phyloP scores from a whole-genome alignment of 257 asterid species.

The Ophiorrhiza pumila region DNA sequence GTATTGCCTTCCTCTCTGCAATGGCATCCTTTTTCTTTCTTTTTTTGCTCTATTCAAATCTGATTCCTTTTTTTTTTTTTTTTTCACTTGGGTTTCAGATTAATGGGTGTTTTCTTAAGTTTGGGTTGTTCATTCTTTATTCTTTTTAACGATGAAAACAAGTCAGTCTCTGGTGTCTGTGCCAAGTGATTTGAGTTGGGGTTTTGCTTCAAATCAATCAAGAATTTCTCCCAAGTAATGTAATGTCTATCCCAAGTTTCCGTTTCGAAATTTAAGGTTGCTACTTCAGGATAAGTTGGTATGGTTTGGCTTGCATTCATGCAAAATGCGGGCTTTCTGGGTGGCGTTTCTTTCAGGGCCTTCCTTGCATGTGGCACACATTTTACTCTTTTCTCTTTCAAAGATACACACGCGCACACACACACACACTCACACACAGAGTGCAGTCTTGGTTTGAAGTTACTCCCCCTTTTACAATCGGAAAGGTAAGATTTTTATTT shows the following conservation, averaged over 20 bases:
- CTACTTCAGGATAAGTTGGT: not conserved
- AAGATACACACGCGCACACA: not conserved
- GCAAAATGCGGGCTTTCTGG: constrained; percentile 22
- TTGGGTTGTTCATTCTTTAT: not conserved
- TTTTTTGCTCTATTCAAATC: not conserved
- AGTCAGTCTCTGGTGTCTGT: not conserved
- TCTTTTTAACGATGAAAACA: not conserved
- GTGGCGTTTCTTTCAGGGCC: constrained; percentile 1
- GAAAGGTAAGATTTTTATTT: constrained; percentile 23
- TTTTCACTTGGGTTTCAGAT: constrained; percentile 9
- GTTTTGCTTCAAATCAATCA: constrained; percentile 12
- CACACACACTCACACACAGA: not conserved
- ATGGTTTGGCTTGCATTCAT: constrained; percentile 5
- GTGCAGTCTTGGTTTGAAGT: constrained; percentile 11
- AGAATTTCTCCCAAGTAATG: not conserved
- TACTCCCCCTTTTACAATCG: constrained; percentile 19
- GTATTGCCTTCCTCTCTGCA: constrained; percentile 20
- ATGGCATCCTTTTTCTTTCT: constrained; percentile 3
- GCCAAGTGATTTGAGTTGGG: constrained; percentile 5
- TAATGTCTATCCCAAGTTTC: not conserved
- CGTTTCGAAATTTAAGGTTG: not conserved
- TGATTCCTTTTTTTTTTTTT: not conserved
- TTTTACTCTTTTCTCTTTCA: not conserved
- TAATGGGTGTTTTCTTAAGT: not conserved
- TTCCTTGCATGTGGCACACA: constrained; percentile 21